These are phyloP conservation scores for Austroboletus niveus DNA, from an alignment of 1,284 basidiomycete genomes.

Conservation along the genomic window DNA sequence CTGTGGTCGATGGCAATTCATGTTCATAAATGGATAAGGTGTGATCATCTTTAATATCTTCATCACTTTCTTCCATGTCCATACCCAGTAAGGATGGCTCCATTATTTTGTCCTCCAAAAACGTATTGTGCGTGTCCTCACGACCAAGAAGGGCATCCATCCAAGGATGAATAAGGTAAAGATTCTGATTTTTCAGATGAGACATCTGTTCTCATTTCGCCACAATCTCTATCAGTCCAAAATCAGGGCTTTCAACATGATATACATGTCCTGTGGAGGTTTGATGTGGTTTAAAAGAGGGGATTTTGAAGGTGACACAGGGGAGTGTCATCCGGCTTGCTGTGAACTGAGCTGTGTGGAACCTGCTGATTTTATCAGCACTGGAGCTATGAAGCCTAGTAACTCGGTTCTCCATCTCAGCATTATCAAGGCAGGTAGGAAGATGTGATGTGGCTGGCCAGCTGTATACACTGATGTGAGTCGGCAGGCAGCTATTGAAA, in stretches of 20 bases:
- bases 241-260: background rate
- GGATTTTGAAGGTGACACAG: background rate
- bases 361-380: background rate
- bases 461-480: background rate
- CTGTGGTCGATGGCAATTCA: background rate
- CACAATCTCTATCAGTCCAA: background rate
- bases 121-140: background rate
- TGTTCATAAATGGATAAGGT: background rate
- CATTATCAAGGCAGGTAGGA: background rate
- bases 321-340: background rate
- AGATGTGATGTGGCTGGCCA: background rate
- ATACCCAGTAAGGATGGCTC: background rate
- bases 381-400: background rate
- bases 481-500: background rate
- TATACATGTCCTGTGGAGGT: background rate
- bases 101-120: background rate
- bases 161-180: background rate
- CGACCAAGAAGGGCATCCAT: background rate
- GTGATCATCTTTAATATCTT: background rate
- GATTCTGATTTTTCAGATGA: background rate
- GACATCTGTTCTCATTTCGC: background rate
- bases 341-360: background rate
- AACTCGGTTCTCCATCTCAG: background rate
- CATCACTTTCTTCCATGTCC: background rate
- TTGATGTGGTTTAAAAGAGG: background rate